Base-by-base conservation (phyloP, 768 basidiomycete genomes). In the Gloeophyllum trabeum region DNA sequence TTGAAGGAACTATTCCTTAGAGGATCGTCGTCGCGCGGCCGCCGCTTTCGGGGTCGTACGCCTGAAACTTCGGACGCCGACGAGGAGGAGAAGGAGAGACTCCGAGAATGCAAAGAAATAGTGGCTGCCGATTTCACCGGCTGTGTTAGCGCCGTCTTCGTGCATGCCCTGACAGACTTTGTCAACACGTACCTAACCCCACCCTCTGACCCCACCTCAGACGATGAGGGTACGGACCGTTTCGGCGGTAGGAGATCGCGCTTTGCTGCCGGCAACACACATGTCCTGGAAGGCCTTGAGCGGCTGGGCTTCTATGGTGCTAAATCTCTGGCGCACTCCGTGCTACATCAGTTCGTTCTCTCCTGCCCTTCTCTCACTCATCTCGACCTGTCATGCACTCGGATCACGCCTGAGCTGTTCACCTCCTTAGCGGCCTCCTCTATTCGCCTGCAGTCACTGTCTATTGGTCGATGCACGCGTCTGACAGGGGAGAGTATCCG, bases 71-170 rank as follows among this genome's bases (percentile, higher is more conserved):
- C 69, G 44, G 81, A 85, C 43, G 60, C 61, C 1, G 87, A 91
- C 42, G 84, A 83, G 42, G 81, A 88, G 46, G 84, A 87, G 41
- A 72, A 76, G 43, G 81, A 88, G 44, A 69, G 86, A 40, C 73
- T 81, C 50, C 59, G 75, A 30, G 80, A 83, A 40, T 86, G 75
- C 64, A 79, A 68, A 50, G 80, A 87, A 42, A 65, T 99, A 3
- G 80, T 90, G 57, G 92, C 93, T 3, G 68, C 94, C 40, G 94
- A 99, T 57, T 63, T 98, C 41, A 97, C 93, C 4, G 94, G 93
- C 51, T 97, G 94, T 55, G 85, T 97, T 61, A 91, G 87, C 54
- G 75, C 76, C 18, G 84, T 91, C 1, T 97, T 96, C 55, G 84
- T 86, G 44, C 76, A 81, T 47, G 88, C 86, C 1, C 73, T 98